Base-by-base conservation (phyloP, 2,329 filamentous ascomycete species). In the Monilinia fructigena region DNA sequence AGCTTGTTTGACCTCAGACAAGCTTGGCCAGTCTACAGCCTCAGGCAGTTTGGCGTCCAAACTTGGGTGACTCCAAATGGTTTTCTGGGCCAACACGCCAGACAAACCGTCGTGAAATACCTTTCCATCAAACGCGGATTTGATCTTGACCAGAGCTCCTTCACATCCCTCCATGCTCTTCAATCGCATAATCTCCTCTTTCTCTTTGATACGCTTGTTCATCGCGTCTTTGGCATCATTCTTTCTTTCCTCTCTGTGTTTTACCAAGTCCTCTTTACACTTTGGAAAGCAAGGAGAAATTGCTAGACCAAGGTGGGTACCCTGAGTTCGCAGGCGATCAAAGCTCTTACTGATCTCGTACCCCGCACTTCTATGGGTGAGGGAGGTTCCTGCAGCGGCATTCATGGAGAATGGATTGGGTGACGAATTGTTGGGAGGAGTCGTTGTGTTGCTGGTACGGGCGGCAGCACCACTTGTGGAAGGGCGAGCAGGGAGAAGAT, bases 231-330 rank as follows among this genome's bases (percentile, higher is more conserved):
- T n/a, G 1, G 47, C 45, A 2, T 65, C 63, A 5, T 59, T 50
- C 20, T 65, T 60, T 14, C 63, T 40, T 11, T 42, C 61, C 47
- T 65, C 63, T 42, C 63, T 12, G 26, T 65, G 54, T 26, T 48
- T 54, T 0, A 59, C n/a, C 23, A 60, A 31, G 18, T 65, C 63
- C 1, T 59, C 54, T 28, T 50, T 52, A 1, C 20, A 60, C 2
- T 54, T 48, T 7, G 54, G 55, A 5, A 60, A 65, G 31, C 53
- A 52, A 5, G 55, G 54, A 6, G 40, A 55, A 4, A 16, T 14
- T 2, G n/a, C 12, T 5, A 64, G 31, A 12, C 62, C 62, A 0
- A 64, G 16, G 12, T 64, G 62, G 4, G 40, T 11, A 14, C 53
- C 62, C 35, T 64, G 62, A 11, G 40, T 28, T 12, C 54, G 53